Conservation (phyloP, 257 asterid species). For the Solanum chiquidenum region DNA sequence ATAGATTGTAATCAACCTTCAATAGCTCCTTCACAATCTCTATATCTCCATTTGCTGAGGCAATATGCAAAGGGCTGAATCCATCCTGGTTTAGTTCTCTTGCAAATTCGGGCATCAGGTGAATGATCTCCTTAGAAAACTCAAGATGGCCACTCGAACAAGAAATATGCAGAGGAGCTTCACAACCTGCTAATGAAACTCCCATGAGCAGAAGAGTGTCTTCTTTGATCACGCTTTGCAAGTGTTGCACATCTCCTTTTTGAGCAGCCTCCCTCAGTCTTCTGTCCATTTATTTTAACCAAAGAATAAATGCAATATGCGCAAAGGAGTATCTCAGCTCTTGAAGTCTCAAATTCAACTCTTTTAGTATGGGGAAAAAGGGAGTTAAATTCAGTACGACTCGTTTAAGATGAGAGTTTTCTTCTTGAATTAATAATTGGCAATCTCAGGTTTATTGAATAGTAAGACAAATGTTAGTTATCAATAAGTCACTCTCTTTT, state of each 20-base stretch:
- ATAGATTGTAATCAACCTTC: slow-evolving; percentile 7
- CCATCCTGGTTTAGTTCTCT: slow-evolving; percentile 16
- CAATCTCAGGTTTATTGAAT: neutral
- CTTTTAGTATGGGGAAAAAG: neutral
- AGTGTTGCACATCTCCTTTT: neutral
- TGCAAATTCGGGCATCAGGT: neutral
- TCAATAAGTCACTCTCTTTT: neutral
- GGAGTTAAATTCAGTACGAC: neutral
- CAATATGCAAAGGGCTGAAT: slow-evolving; percentile 23
- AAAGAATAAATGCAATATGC: neutral
- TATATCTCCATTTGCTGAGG: slow-evolving; percentile 17
- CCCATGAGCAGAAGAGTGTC: neutral
- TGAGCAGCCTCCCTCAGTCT: neutral
- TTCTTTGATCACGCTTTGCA: neutral
- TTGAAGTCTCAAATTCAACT: neutral
- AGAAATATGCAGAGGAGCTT: neutral
- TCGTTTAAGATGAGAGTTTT: neutral
- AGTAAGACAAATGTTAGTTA: neutral
- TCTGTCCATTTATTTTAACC: neutral
- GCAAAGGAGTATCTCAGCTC: neutral
- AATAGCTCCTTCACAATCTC: slow-evolving; percentile 27
- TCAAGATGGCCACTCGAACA: neutral
- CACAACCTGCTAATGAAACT: neutral
- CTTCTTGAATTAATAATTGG: neutral
- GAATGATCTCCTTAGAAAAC: neutral